Base-by-base conservation (phyloP, 768 basidiomycete genomes). In the Porphyrellus cyaneotinctus region DNA sequence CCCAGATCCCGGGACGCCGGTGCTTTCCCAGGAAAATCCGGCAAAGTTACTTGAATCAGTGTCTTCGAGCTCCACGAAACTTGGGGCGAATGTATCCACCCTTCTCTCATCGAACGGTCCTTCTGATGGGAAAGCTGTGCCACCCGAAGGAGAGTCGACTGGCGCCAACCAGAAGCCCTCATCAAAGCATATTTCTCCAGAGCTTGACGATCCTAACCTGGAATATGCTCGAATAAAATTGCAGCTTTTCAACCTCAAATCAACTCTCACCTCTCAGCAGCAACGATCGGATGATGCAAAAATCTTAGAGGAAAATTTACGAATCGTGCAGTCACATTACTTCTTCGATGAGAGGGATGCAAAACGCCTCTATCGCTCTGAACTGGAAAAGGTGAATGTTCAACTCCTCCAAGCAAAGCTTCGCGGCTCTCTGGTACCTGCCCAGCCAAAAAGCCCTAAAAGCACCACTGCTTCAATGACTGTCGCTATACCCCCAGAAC, bases 311-410 rank as follows among this genome's bases (percentile, higher is more conserved):
- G 61, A 70, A 43, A 79, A 73, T 36, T 66, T 89, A 36, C 64
- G 72, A 39, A 67, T 62, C 22, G 64, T 83, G 23, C 78, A 78
- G 61, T 70, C 72, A 22, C 74, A 85, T 64, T 89, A 89, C 58
- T 79, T 90, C 51, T 92, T 93, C 62, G 77, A 88, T 51, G 76
- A 81, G 59, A 73, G 71, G 49, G 84, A 87, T 54, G 88, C 88
- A 2, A 77, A 86, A 59, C 73, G 69, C 6, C 64, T 75, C 22
- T 89, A 84, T 67, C 73, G 67, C 26, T 67, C 70, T 17, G 80
- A 84, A 62, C 78, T 80, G 26, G 69, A 78, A 38, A 80, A 79
- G 58, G 72, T 69, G 20, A 77, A 84, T 26, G 64, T 70, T 20
- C 54, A 60, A 13, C 63, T 69, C 7, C 75, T 87, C 8, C 72